Percentiles rank a stretch among this genome's conserved stretches.
Evolutionary conservation across 1,139 yeast genomes (phyloP).

Genomic region (Hansenula lynferdii): DNA sequence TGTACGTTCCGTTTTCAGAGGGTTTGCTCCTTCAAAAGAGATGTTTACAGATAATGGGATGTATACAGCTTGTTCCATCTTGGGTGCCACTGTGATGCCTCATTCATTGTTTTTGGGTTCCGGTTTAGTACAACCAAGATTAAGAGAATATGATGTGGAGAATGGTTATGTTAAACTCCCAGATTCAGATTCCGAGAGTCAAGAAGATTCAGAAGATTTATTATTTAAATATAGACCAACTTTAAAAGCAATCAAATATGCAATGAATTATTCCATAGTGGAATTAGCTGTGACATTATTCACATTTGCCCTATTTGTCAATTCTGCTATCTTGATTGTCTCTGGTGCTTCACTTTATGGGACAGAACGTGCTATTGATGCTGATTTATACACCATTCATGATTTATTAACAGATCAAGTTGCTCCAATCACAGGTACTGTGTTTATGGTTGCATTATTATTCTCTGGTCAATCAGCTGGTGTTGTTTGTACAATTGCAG

Average conservation of each 20-base stretch:
- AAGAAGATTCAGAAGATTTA: conserved; percentile 10
- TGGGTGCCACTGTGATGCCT: conserved; percentile 86
- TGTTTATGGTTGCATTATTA: conserved; percentile 71
- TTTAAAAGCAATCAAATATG: conserved; percentile 55
- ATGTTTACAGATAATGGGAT: conserved; percentile 62
- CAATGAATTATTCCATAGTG: conserved; percentile 59
- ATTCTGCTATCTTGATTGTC: conserved; percentile 69
- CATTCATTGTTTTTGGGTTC: conserved; percentile 74
- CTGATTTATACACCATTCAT: conserved; percentile 72
- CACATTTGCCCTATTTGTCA: conserved; percentile 74
- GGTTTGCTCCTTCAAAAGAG: conserved; percentile 62
- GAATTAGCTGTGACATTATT: conserved; percentile 65
- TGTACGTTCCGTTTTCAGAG: conserved; percentile 53
- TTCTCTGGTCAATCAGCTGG: conserved; percentile 83
- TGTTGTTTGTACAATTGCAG: conserved; percentile 82
- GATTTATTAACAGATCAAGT: conserved; percentile 48
- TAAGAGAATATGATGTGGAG: conserved; percentile 53
- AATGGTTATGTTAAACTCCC: conserved; percentile 34
- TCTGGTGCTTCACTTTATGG: conserved; percentile 71
- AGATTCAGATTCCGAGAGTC: conserved; percentile 22
- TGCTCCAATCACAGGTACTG: conserved; percentile 71
- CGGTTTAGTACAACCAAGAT: conserved; percentile 68
- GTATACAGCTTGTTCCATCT: conserved; percentile 69
- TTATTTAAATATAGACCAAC: conserved; percentile 53
- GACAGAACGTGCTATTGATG: conserved; percentile 60